Evolutionary conservation across 2,329 filamentous ascomycete species (phyloP), one percentile per base, ranked within the genome.

Genomic region (Annulohypoxylon truncatum): DNA sequence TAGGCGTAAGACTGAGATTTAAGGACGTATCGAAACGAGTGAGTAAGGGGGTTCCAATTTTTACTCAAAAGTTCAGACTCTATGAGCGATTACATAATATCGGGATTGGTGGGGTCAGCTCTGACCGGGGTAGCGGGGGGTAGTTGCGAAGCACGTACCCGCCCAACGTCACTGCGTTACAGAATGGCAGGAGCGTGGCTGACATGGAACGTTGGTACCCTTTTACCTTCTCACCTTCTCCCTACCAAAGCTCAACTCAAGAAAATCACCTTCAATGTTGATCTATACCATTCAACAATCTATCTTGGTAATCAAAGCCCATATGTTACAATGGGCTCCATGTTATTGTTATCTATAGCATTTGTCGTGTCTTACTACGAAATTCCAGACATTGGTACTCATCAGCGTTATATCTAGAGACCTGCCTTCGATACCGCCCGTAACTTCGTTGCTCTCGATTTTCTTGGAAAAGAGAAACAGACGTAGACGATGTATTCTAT

Each of bases 401-500:
- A 40, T 51, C 57, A 61, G 10, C 46, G 20, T 47, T 69, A 47
- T 6, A 58, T 61, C 59, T 69, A 65, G 28, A 57, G 18, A 47
- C 22, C 6, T 40, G 31, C 26, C 31, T 20, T 42, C 52, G 24
- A 62, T 35, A 29, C 44, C 31, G 15, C 15, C 52, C 38, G 55
- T 51, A 31, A 38, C 13, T 5, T 13, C 18, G 28, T 44, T 48
- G 15, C 28, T 50, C n/a, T 9, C 12, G n/a, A 38, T 33, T 44
- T 26, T 35, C 13, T 42, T 51, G 10, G 47, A 57, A 31, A 20
- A 20, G 38, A 26, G 7, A 44, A 55, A 46, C 20, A 60, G 31
- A 38, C 22, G 53, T 38, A 31, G 50, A 66, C 42, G 38, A 78
- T 78, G 76, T 69, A 74, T 61, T 67, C 73, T 31, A 72, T 84